Percentiles rank a stretch among this genome's conserved stretches.
These are phyloP conservation scores for Dioszegia hungarica DNA, from an alignment of 768 basidiomycete species.

Conservation along the genomic window DNA sequence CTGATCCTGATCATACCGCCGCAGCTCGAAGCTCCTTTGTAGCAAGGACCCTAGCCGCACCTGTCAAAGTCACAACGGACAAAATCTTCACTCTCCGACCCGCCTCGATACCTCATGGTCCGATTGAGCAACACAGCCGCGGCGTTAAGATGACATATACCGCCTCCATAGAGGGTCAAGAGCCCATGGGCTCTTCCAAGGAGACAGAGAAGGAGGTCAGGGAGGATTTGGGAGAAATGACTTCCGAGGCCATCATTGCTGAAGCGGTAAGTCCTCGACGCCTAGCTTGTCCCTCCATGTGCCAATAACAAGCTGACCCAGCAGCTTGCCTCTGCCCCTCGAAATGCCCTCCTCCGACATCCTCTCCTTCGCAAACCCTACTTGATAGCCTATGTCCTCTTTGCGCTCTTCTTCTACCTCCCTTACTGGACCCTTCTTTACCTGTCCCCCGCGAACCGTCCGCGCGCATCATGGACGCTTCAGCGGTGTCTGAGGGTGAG, in stretches of 20 bases:
- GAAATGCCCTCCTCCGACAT: constrained; percentile 17
- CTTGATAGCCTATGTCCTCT: constrained; percentile 23
- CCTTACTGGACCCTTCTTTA: constrained; percentile 33
- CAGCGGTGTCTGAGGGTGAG: constrained; percentile 31
- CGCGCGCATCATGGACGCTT: constrained; percentile 26
- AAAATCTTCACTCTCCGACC: too few relatives aligned
- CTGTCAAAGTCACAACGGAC: too few relatives aligned
- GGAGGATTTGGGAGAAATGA: constrained; percentile 2
- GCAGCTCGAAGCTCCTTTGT: too few relatives aligned
- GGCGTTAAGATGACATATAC: too few relatives aligned
- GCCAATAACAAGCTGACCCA: constrained; percentile 3
- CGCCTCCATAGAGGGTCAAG: too few relatives aligned
- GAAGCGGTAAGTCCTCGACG: constrained; percentile 2
- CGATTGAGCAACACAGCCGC: too few relatives aligned
- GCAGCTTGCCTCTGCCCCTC: constrained; percentile 17
- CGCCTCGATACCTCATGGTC: too few relatives aligned
- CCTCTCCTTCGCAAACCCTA: constrained; percentile 28
- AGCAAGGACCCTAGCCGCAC: too few relatives aligned
- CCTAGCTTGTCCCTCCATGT: not conserved
- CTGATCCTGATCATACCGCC: too few relatives aligned
- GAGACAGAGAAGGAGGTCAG: too few relatives aligned
- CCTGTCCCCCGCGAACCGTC: constrained; percentile 18
- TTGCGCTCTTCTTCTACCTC: constrained; percentile 22
- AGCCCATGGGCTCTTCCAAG: too few relatives aligned
- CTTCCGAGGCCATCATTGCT: constrained; percentile 16